Evolutionary conservation across 805 yeast genomes (phyloP).

Genomic region (Lipomyces oligophaga): DNA sequence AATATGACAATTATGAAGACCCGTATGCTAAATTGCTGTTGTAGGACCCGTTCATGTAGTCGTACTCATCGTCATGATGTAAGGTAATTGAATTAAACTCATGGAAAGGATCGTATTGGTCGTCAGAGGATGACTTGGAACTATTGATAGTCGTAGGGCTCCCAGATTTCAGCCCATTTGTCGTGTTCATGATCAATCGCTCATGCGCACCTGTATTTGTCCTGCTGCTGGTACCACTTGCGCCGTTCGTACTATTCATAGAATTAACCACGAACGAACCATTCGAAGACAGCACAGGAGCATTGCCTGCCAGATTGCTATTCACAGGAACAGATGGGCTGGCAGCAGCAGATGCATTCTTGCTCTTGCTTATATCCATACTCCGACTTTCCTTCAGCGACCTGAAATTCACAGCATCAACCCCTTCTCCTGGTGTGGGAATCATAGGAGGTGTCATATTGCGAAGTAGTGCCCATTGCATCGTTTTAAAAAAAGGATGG

Average conservation of each 20-base stretch:
- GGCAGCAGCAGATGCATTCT: not conserved
- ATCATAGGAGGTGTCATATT: constrained; percentile 95
- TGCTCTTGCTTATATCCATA: constrained; percentile 34
- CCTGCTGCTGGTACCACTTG: too few species aligned
- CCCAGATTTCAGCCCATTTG: constrained; percentile 8
- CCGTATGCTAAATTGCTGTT: too few species aligned
- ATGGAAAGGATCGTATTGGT: constrained; percentile 70
- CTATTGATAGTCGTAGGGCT: constrained; percentile 8
- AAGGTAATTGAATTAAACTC: constrained; percentile 82
- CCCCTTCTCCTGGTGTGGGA: constrained; percentile 66
- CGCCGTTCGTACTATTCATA: constrained; percentile 9
- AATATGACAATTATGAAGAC: too few species aligned
- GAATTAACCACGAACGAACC: not conserved
- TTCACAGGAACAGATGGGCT: not conserved
- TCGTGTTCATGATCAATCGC: not conserved
- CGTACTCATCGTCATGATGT: constrained; percentile 59
- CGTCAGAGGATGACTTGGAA: constrained; percentile 34
- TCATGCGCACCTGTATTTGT: too few species aligned
- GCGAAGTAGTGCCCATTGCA: constrained; percentile 92
- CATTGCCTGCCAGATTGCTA: not conserved
- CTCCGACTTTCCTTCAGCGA: constrained; percentile 35
- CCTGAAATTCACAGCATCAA: constrained; percentile 43
- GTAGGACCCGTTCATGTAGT: constrained; percentile 28
- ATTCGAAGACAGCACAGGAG: not conserved
- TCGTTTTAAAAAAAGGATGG: constrained; percentile 85